Percentiles rank a stretch among this genome's conserved stretches.
phyloP scores from a whole-genome alignment of 345 rosid genomes.

The Corchorus capsularis region DNA sequence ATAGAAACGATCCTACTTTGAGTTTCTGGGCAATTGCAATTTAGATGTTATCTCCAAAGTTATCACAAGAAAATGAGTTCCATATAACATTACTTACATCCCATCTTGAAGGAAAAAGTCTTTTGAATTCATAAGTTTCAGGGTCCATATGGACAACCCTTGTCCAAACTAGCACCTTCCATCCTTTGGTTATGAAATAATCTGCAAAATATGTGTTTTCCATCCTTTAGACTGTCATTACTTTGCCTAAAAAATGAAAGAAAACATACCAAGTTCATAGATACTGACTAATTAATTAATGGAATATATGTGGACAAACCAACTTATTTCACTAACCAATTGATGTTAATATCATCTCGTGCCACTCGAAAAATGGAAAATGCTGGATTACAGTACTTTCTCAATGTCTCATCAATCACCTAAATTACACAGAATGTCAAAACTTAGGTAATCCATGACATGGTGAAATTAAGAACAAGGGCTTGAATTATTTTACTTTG shows the following conservation, averaged over 20 bases:
- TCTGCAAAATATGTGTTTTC: slow-evolving; percentile 24
- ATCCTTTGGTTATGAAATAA: slow-evolving; percentile 49
- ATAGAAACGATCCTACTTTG: slow-evolving; percentile 47
- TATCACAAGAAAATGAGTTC: no score
- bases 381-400: slow-evolving; percentile 16
- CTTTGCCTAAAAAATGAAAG: neutral
- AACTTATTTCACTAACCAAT: slow-evolving; percentile 11
- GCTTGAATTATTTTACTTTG: neutral
- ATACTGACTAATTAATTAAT: no score
- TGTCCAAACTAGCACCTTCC: slow-evolving; percentile 37
- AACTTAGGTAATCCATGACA: no score
- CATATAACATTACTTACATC: no score
- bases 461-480: no score
- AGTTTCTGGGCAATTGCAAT: no score
- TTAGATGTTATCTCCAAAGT: slow-evolving; percentile 42
- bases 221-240: no score
- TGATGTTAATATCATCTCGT: slow-evolving; percentile 18
- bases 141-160: no score
- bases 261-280: no score
- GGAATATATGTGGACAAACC: no score
- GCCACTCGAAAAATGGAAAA: slow-evolving; percentile 28
- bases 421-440: neutral
- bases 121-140: no score
- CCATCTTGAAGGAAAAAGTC: no score
- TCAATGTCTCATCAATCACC: slow-evolving; percentile 34